Base-by-base conservation (phyloP, 164 flowering plant species). In the Cinnamomum chago region DNA sequence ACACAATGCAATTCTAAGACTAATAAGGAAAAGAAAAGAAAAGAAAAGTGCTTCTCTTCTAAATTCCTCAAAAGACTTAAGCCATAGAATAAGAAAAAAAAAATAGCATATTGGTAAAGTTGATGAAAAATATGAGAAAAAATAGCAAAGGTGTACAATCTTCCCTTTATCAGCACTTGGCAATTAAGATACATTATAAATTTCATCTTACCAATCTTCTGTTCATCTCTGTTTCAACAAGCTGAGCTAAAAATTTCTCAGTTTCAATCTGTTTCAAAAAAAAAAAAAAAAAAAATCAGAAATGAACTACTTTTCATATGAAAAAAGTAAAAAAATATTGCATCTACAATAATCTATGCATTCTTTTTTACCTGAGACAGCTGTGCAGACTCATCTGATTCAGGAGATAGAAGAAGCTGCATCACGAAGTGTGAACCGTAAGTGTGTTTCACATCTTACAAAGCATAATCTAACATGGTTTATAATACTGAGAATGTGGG, bases 191-290 rank as follows among this genome's bases (percentile, higher is more conserved):
- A 11, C 22, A 22, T 12, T 51, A 62, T 20, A 15, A 15, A 74
- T 66, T 86, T 50, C 47, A 65, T 78, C 47, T 2, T 88, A 91
- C 98, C 92, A 67, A 7, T 67, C 95, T 85, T 76, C 77, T 89
- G 82, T 85, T 88, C 86, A 93, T 91, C 84, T 90, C 98, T 51
- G 72, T 81, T 82, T 90, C 98, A 76, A 93, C 97, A 75, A 93
- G 92, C 83, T 93, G 87, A 51, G 97, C 98, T 1, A 93, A 73
- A 70, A 93, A 92, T 75, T 91, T 93, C 78, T 93, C 98, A 9
- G 98, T 93, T 81, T 91, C 98, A 76, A 93, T 93, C 98, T 93
- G 86, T 18, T n/a, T 9, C 22, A 25, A 66, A 0, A 30, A 10
- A 70, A 25, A 25, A 24, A 24, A 24, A 24, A 24, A 50, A 22